Base-by-base conservation (phyloP, 306 rosid species). In the Albizia julibrissin region DNA sequence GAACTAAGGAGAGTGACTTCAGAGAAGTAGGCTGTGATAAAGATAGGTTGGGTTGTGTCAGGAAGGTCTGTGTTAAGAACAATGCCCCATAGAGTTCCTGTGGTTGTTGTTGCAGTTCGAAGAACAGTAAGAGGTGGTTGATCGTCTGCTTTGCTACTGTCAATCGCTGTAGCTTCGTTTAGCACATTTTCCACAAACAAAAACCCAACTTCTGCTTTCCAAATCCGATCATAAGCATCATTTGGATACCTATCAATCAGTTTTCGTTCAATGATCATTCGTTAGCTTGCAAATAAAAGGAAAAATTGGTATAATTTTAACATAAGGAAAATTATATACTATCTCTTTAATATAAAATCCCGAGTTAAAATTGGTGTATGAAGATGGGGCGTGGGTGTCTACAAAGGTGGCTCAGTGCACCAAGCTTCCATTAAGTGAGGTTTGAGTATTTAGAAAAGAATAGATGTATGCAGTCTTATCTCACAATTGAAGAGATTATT, bases 11-110 rank as follows among this genome's bases (percentile, higher is more conserved):
- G 39, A 26, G 16, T 33, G 52, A 84, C 81, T 78, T 87, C 87
- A 6, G 89, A 77, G 81, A 87, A 87, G 68, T 77, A 87, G 73
- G 85, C 31, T 44, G 43, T 78, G 39, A 84, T 61, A 42, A 78
- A 81, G 5, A 87, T 21, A 4, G 58, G 52, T 59, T 40, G 29
- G 21, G 18, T 40, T 6, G n/a, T 10, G 24, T 39, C 27, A 59
- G 79, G 71, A 24, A 76, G 80, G 14, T 59, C 56, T 15, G 56
- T 61, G 29, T 31, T 22, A 8, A 75, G 69, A 34, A 2, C 2
- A 43, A 52, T 9, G 8, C 69, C 79, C 70, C 70, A 76, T 0
- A 0, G 0, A 3, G 22, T 19, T 19, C 79, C 79, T 6, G 10
- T 40, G 3, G 49, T 69, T 24, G 49, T 21, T 3, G 8, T 0